Evolutionary conservation across 2,329 filamentous ascomycete species (phyloP).

Genomic region (Zymoseptoria passerinii): DNA sequence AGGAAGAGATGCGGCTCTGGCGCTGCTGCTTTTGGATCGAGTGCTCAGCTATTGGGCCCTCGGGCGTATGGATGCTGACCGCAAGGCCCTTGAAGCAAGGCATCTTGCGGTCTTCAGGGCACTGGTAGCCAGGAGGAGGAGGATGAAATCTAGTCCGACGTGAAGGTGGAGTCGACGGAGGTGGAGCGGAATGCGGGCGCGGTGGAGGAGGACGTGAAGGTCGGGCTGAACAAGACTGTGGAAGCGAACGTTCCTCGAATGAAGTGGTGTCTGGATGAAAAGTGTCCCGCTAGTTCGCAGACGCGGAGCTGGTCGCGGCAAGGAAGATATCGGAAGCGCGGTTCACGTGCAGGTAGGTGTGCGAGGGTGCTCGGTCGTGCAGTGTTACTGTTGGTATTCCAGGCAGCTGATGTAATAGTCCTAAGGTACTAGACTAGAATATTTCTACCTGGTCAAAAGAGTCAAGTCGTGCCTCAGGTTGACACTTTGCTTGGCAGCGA

Average conservation of each 20-base stretch:
- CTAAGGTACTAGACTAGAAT: too few species aligned
- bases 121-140: background rate
- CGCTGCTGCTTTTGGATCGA: slow-evolving; percentile 91
- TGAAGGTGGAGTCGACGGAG: background rate
- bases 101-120: slow-evolving; percentile 43
- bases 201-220: background rate
- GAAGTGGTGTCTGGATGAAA: background rate
- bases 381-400: background rate
- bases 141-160: background rate
- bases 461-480: too few species aligned
- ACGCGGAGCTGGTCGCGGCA: background rate
- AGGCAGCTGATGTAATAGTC: background rate
- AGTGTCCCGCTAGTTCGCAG: background rate
- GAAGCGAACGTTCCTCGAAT: background rate
- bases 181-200: background rate
- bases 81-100: slow-evolving; percentile 99
- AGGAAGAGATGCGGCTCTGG: slow-evolving; percentile 86
- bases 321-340: background rate
- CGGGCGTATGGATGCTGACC: slow-evolving; percentile 84
- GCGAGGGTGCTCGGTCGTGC: background rate
- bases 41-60: slow-evolving; percentile 77
- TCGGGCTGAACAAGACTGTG: background rate
- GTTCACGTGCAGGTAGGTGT: background rate
- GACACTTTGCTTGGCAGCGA: too few species aligned
- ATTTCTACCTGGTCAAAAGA: too few species aligned